Conservation (phyloP, 2,329 filamentous ascomycete species). For the Diaporthe helianthi region DNA sequence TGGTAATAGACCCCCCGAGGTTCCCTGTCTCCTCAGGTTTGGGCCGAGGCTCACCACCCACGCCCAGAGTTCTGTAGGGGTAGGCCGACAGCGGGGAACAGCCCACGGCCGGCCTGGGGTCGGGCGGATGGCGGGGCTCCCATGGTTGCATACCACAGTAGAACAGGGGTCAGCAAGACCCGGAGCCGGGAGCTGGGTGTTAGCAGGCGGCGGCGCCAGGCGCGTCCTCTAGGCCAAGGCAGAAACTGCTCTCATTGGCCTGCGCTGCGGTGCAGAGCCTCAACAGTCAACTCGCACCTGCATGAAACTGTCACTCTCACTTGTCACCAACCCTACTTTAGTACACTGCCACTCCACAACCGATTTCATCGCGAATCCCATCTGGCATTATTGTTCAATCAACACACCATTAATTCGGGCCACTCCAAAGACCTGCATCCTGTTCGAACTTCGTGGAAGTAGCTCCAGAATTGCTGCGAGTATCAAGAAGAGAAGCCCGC, state of each 20-base stretch:
- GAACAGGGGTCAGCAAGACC: conserved; percentile 2
- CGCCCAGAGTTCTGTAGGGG: conserved; percentile 1
- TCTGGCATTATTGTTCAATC: background rate
- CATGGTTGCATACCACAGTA: background rate
- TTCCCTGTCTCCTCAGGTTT: conserved; percentile 16
- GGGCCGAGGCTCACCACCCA: conserved; percentile 19
- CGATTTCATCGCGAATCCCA: background rate
- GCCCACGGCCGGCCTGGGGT: conserved; percentile 1
- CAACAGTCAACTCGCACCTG: conserved; percentile 9
- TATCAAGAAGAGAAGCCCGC: background rate
- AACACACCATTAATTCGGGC: background rate
- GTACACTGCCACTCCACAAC: background rate
- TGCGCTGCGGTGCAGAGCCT: conserved; percentile 16
- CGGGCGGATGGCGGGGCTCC: conserved; percentile 3
- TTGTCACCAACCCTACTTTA: background rate
- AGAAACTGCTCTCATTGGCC: conserved; percentile 10
- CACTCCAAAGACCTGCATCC: too few relatives aligned
- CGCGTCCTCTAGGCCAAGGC: background rate
- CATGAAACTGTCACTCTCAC: background rate
- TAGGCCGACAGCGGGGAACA: conserved; percentile 18
- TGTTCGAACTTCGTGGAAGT: background rate
- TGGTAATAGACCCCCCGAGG: conserved; percentile 20
- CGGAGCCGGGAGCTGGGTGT: background rate
- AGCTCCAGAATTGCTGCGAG: background rate
- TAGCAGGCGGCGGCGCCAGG: too few relatives aligned